Conservation (phyloP, 2,329 filamentous ascomycete genomes). For the Fusarium acutatum region DNA sequence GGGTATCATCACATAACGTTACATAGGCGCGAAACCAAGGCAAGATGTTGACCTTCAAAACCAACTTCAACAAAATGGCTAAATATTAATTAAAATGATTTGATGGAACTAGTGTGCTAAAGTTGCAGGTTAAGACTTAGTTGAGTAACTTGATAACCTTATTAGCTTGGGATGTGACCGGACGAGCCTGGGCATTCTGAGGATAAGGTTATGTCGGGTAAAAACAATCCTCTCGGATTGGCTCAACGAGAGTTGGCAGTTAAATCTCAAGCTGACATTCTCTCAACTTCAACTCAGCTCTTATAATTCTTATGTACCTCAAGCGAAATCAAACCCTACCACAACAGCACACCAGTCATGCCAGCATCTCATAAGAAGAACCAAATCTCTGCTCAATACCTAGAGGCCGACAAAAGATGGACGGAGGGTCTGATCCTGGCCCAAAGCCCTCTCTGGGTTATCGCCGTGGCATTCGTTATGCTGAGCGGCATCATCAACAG, state of each 20-base stretch:
- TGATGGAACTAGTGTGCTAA: neutral
- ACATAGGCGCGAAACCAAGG: neutral
- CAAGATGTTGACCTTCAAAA: neutral
- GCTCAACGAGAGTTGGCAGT: neutral
- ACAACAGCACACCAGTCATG: neutral
- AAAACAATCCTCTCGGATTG: neutral
- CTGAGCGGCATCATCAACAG: neutral
- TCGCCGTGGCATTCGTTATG: neutral
- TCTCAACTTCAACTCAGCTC: neutral
- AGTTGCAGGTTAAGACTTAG: too few relatives aligned
- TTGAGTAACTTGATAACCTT: neutral
- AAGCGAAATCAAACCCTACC: neutral
- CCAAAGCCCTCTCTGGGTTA: neutral
- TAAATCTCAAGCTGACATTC: neutral
- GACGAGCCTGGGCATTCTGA: neutral
- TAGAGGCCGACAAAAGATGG: neutral
- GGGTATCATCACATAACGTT: neutral
- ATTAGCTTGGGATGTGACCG: too few relatives aligned
- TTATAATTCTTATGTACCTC: fast-evolving
- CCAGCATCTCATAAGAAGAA: neutral
- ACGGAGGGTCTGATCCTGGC: neutral
- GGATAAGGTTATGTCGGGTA: neutral
- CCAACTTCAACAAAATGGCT: fast-evolving
- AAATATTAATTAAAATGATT: fast-evolving
- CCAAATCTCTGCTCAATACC: neutral